phyloP scores from a whole-genome alignment of 2,329 filamentous ascomycete species.

The Trichothecium sympodiale region DNA sequence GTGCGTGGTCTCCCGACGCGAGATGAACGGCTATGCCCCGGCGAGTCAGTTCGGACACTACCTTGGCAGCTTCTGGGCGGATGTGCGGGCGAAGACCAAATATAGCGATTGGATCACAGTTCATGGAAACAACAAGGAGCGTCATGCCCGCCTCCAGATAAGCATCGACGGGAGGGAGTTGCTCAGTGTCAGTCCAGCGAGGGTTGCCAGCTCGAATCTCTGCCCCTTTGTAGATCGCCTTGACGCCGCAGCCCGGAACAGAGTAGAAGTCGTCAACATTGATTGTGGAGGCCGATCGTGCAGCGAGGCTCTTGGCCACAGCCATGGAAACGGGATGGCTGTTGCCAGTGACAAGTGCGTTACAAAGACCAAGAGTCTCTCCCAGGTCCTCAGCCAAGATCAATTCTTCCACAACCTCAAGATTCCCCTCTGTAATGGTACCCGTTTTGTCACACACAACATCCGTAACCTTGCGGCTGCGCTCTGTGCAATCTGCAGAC shows the following conservation, averaged over 20 bases:
- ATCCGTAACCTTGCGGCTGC: slow-evolving; percentile 48
- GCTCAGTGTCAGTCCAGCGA: slow-evolving; percentile 24
- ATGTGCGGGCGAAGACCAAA: slow-evolving; percentile 34
- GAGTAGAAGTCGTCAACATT: slow-evolving; percentile 17
- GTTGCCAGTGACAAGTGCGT: slow-evolving; percentile 22
- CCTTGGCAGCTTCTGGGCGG: slow-evolving; percentile 25
- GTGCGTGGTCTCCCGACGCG: slow-evolving; percentile 43
- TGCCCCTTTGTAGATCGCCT: slow-evolving; percentile 19
- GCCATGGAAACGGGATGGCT: slow-evolving; percentile 40
- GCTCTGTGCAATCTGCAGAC: slow-evolving; percentile 51
- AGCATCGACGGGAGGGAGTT: slow-evolving; percentile 9
- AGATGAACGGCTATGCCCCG: slow-evolving; percentile 40
- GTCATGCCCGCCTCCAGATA: slow-evolving; percentile 13
- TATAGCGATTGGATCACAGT: slow-evolving; percentile 24
- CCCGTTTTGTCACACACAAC: slow-evolving; percentile 77
- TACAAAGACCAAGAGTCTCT: slow-evolving; percentile 2
- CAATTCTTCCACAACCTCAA: slow-evolving; percentile 25
- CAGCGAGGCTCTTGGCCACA: slow-evolving; percentile 28
- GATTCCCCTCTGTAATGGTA: slow-evolving; percentile 52
- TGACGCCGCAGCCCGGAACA: slow-evolving; percentile 27
- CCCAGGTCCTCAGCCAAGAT: slow-evolving; percentile 1
- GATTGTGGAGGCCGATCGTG: slow-evolving; percentile 2
- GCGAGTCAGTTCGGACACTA: slow-evolving; percentile 32
- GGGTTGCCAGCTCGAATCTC: slow-evolving; percentile 32
- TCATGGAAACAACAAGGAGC: slow-evolving; percentile 14